Percentiles rank a stretch among this genome's conserved stretches.
Conservation (phyloP, 192 early-diverging fungal genomes). For the Diversispora epigaea region DNA sequence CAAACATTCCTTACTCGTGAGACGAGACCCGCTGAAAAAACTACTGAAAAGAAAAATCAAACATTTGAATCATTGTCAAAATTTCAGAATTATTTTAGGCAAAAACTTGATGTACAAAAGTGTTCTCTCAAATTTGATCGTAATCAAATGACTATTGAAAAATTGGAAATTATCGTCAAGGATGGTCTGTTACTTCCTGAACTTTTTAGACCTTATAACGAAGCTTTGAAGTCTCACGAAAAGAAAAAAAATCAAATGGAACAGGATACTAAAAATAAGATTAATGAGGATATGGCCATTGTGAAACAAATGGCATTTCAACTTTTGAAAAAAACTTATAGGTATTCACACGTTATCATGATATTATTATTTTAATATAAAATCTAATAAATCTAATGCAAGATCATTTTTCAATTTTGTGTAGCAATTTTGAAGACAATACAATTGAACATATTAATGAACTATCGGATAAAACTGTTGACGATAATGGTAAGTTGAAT, state of each 20-base stretch:
- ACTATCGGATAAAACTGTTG: not conserved
- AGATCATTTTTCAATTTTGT: not conserved
- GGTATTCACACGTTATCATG: not conserved
- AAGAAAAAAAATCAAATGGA: not conserved
- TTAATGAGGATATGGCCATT: not conserved
- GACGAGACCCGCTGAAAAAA: not conserved
- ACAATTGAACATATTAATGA: no score
- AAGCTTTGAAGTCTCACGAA: not conserved
- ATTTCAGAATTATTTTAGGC: constrained; percentile 18
- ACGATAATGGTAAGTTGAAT: not conserved
- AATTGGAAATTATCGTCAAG: constrained; percentile 20
- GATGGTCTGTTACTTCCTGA: not conserved
- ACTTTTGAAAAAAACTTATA: not conserved
- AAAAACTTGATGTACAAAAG: constrained; percentile 16
- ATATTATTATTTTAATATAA: no score
- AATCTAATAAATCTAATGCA: not conserved
- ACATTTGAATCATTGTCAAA: not conserved
- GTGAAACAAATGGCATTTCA: not conserved
- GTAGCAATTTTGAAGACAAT: no score
- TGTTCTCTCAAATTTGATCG: constrained; percentile 1
- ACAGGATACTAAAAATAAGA: not conserved
- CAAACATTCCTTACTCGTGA: constrained; percentile 28
- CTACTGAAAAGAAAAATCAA: not conserved
- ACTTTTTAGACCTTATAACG: constrained; percentile 5
- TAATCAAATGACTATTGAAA: not conserved